Percentiles rank a stretch among this genome's conserved stretches.
phyloP scores from a whole-genome alignment of 2,329 filamentous ascomycete genomes.

The Verticillium klebahnii region DNA sequence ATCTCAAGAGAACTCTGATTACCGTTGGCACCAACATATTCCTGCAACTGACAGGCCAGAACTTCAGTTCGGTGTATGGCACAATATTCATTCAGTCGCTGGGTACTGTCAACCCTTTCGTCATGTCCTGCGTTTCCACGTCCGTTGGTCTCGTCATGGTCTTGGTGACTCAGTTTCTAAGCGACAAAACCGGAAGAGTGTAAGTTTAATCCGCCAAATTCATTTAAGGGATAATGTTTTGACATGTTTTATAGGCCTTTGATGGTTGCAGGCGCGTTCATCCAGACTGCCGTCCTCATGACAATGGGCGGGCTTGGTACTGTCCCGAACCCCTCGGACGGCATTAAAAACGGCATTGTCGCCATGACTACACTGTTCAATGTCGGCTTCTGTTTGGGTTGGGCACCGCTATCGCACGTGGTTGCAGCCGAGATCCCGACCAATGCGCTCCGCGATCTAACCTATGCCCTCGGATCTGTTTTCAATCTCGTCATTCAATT shows the following conservation, averaged over 20 bases:
- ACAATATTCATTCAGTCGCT: conserved; percentile 17
- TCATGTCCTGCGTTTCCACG: conserved; percentile 15
- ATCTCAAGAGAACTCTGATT: conserved; percentile 7
- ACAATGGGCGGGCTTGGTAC: conserved; percentile 32
- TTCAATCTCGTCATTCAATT: conserved; percentile 25
- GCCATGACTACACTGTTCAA: conserved; percentile 25
- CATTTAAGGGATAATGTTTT: not conserved
- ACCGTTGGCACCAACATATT: conserved; percentile 7
- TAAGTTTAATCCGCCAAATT: not conserved
- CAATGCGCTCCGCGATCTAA: conserved; percentile 23
- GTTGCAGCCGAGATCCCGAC: conserved; percentile 28
- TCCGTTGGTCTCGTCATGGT: conserved; percentile 10
- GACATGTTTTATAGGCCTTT: conserved; percentile 6
- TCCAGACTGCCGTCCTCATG: conserved; percentile 24
- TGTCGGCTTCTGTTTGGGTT: conserved; percentile 24
- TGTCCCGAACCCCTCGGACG: conserved; percentile 7
- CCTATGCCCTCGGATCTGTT: conserved; percentile 20
- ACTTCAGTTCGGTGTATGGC: conserved; percentile 16
- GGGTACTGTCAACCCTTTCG: conserved; percentile 20
- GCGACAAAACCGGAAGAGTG: conserved; percentile 13
- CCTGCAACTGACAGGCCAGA: conserved; percentile 16
- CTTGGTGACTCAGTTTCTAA: conserved; percentile 9
- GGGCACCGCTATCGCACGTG: conserved; percentile 29
- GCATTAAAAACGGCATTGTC: conserved; percentile 22
- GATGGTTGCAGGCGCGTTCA: conserved; percentile 19